A percentile compares a stretch with the other conserved stretches of the same genome.
Conservation (phyloP, 495 filamentous ascomycete species). For the Tuber borchii region DNA sequence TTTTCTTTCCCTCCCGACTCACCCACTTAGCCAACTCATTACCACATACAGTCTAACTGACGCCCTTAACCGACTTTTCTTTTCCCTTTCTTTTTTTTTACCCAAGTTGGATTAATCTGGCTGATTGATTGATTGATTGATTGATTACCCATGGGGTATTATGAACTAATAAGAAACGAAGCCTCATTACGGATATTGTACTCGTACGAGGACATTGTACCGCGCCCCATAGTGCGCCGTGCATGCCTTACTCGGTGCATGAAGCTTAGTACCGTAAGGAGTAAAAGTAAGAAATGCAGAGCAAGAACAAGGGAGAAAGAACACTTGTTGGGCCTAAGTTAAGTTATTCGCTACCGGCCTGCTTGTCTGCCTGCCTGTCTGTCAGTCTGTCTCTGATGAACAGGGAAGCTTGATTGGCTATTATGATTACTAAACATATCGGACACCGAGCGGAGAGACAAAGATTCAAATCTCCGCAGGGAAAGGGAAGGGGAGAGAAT, state of each 20-base stretch:
- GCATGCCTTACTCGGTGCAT: neutral
- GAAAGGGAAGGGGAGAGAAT: neutral
- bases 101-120: neutral
- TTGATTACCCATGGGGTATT: neutral
- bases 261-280: neutral
- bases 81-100: neutral
- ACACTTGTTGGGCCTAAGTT: neutral
- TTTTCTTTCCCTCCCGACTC: neutral
- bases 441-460: neutral
- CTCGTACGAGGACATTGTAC: neutral
- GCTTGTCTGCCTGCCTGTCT: neutral
- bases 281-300: neutral
- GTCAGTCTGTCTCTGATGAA: neutral
- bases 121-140: neutral
- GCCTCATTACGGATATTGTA: neutral
- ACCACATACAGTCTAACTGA: neutral
- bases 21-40: neutral
- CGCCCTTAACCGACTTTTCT: neutral
- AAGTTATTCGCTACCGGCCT: neutral
- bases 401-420: neutral
- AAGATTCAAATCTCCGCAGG: neutral
- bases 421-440: neutral
- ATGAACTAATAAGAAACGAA: neutral
- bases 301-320: neutral
- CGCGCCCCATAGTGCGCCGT: neutral